Percentiles rank a stretch among this genome's conserved stretches.
Evolutionary conservation across 257 asterid genomes (phyloP).

Genomic region (Parsonsia alboflavescens): DNA sequence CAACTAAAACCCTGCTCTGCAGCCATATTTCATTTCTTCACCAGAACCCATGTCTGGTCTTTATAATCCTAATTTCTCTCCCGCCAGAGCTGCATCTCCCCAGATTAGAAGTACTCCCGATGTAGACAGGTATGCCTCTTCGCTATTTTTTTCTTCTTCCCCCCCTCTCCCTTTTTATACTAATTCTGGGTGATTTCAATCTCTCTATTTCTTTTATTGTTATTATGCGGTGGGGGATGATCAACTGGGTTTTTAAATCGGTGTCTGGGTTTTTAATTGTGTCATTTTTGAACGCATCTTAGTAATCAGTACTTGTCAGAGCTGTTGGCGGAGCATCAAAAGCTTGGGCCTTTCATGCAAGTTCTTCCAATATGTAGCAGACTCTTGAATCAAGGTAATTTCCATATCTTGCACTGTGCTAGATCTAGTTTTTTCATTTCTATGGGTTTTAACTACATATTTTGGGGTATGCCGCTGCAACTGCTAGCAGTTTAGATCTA

Average conservation of each 20-base stretch:
- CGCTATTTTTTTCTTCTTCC: background rate
- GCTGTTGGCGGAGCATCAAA: slow-evolving; percentile 93
- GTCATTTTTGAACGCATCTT: slow-evolving; percentile 2
- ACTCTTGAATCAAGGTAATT: slow-evolving; percentile 74
- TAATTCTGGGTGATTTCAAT: background rate
- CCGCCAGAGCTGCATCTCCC: slow-evolving; percentile 86
- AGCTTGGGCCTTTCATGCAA: slow-evolving; percentile 94
- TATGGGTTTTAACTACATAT: slow-evolving; percentile 5
- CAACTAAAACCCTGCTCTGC: slow-evolving; percentile 10
- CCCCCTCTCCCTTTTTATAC: too few relatives aligned
- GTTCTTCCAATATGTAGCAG: slow-evolving; percentile 86
- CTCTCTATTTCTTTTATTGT: background rate
- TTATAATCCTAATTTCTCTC: slow-evolving; percentile 77
- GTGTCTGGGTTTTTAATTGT: background rate
- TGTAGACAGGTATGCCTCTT: slow-evolving; percentile 57
- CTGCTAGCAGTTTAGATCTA: background rate
- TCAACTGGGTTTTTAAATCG: background rate
- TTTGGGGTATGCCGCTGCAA: background rate
- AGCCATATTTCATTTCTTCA: background rate
- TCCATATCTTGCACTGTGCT: background rate
- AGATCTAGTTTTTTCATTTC: slow-evolving; percentile 42
- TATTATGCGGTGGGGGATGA: background rate
- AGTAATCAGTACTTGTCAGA: slow-evolving; percentile 87
- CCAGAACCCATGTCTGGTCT: slow-evolving; percentile 56
- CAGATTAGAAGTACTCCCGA: slow-evolving; percentile 67